These are phyloP conservation scores for Cercospora citrullina DNA, from an alignment of 2,329 filamentous ascomycete genomes.

Conservation along the genomic window DNA sequence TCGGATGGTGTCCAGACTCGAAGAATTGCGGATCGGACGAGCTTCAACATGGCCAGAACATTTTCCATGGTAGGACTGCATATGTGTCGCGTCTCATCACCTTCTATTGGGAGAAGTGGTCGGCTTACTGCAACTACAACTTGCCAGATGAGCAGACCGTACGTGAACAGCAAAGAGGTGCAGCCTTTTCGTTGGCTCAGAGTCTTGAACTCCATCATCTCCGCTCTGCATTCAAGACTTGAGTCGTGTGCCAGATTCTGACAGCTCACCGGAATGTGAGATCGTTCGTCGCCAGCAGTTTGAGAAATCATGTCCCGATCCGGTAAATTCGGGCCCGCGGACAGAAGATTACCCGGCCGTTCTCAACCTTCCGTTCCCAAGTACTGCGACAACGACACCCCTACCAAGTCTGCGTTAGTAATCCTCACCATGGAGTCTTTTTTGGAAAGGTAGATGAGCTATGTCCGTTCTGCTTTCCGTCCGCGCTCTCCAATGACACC, in stretches of 20 bases:
- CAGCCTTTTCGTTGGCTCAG: neutral
- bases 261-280: neutral
- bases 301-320: neutral
- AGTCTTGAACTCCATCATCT: neutral
- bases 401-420: neutral
- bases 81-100: neutral
- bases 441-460: neutral
- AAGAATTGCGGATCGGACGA: neutral
- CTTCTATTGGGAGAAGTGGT: neutral
- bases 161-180: neutral
- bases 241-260: neutral
- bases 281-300: neutral
- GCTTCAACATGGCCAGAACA: neutral
- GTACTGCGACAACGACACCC: neutral
- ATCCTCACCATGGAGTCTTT: neutral
- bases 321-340: neutral
- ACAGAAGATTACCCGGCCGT: neutral
- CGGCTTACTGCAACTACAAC: neutral
- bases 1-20: neutral
- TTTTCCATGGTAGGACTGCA: neutral
- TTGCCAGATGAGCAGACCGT: neutral
- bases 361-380: neutral
- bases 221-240: neutral
- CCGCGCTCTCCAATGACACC: neutral
- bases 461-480: neutral